Evolutionary conservation across 352 stramenopile genomes (phyloP).

Genomic region (Stephanocyclus meneghinianus): DNA sequence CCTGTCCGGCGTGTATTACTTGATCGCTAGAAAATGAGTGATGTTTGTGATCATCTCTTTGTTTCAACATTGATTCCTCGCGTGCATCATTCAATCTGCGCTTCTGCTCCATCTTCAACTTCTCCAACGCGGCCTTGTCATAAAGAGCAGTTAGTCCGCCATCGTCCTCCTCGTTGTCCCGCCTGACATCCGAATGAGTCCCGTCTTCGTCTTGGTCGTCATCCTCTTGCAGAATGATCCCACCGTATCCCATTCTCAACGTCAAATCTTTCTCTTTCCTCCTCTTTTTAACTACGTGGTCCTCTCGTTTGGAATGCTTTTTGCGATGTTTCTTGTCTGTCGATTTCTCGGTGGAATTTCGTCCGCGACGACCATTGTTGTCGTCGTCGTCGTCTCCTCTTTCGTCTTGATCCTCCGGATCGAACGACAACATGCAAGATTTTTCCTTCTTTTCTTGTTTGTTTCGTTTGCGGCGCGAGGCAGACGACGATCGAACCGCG

Average conservation of each 20-base stretch:
- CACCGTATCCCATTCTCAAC: conserved; percentile 57
- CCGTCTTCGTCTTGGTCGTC: background rate
- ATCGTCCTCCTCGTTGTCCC: conserved; percentile 1
- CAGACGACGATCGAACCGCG: background rate
- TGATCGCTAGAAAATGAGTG: background rate
- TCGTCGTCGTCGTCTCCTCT: conserved; percentile 1
- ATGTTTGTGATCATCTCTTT: background rate
- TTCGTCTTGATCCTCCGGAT: conserved; percentile 20
- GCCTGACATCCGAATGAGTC: background rate
- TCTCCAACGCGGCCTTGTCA: conserved; percentile 60
- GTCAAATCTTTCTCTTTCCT: background rate
- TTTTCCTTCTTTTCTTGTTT: conserved; percentile 20
- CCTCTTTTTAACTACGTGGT: too few relatives aligned
- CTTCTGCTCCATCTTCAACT: conserved; percentile 64
- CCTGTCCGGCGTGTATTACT: background rate
- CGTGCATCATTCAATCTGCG: background rate
- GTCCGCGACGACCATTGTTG: conserved; percentile 12
- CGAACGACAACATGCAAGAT: conserved; percentile 45
- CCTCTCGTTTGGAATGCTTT: background rate
- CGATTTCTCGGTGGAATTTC: conserved; percentile 13
- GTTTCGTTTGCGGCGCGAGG: conserved; percentile 15
- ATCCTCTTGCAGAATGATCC: conserved; percentile 11
- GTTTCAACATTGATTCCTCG: conserved; percentile 3
- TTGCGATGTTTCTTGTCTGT: conserved; percentile 9
- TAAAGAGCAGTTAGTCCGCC: conserved; percentile 38